Evolutionary conservation across 768 basidiomycete species (phyloP), one percentile per base, ranked within the genome.

Genomic region (Russula foetens): DNA sequence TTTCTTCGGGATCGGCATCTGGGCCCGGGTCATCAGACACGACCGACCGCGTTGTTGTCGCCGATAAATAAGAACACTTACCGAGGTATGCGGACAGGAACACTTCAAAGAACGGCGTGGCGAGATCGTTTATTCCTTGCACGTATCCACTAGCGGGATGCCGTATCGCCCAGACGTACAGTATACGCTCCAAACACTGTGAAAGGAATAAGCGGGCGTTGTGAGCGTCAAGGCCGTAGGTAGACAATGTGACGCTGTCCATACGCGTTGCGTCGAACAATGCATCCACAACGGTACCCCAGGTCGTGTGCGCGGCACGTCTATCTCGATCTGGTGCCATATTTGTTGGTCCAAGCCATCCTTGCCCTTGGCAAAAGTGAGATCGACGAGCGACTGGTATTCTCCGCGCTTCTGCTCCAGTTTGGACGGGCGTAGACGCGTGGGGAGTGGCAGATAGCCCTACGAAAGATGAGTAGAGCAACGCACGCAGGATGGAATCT

Each of bases 321-420:
- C 97, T 61, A 98, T 98, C 69, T 93, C 92, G 67, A 98, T 98
- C 73, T 99, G 97, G 74, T 98, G 97, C 97, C 97, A 98, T 70
- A 98, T 96, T 73, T 92, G 90, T 68, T 94, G 92, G 72, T 99
- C 96, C 31, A 96, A 79, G 0, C 89, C 86, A 58, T 89, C 86
- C 31, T 84, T 81, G 59, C 92, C 92, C 41, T 90, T 81, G 14
- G 89, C 84, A 71, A 98, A 99, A 17, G 97, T 87, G 19, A 94
- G 78, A 65, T 91, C 84, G 8, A 96, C 95, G 62, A 98, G 80
- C 17, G 90, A 90, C 43, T 83, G 80, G 71, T 98, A 98, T 73
- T 98, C 97, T 67, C 84, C 84, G 46, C 97, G 84, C 75, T 98
- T 99, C 50, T 93, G 83, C 28, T 83, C 79, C n/a, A 98, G 80